Evolutionary conservation across 805 yeast species (phyloP), one percentile per base, ranked within the genome.

Genomic region (Starmerella potacharoeniae): DNA sequence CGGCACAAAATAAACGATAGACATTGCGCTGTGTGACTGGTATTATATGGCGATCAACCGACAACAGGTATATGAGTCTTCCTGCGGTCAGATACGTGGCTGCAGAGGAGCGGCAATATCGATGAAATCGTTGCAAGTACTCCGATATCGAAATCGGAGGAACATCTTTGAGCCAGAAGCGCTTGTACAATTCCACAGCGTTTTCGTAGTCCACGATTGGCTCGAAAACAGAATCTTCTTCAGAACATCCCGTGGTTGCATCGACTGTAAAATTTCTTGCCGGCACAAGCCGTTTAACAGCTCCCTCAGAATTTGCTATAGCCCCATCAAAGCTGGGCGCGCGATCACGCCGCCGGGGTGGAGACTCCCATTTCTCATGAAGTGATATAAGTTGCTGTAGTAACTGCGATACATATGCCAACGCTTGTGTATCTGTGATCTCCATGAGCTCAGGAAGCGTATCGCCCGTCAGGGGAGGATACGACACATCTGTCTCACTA

Each of bases 1-100:
- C 66, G 0, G 79, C 77, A 36, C 75, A 67, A 13, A 75, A 69
- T 30, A 77, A 54, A 14, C 81, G 64, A 63, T 76, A 77, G 0
- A 70, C 71, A 43, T 74, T 70, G 7, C 64, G 61, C 0, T 64
- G 63, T 14, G 74, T 61, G 10, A 76, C 57, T 6, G 72, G 71
- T 30, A 71, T 57, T 16, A 57, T 57, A 30, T 62, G 61, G 16
- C 56, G 57, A 22, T 64, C 67, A 16, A 70, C 63, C 45, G 71
- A 66, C 43, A 70, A 54, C 14, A 66, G 58, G 56, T 66, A 66
- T n/a, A 72, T 60, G 54, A 69, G 67, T 30, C 64, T 58, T 1
- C 70, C 68, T 6, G 74, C 68, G 0, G 73, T 66, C 17, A 72
- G 58, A 54, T 72, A 72, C 6, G 70, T 72, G 2, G 74, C 66